Evolutionary conservation across 2,329 filamentous ascomycete species (phyloP).

Genomic region (Xylariaceae sp.): DNA sequence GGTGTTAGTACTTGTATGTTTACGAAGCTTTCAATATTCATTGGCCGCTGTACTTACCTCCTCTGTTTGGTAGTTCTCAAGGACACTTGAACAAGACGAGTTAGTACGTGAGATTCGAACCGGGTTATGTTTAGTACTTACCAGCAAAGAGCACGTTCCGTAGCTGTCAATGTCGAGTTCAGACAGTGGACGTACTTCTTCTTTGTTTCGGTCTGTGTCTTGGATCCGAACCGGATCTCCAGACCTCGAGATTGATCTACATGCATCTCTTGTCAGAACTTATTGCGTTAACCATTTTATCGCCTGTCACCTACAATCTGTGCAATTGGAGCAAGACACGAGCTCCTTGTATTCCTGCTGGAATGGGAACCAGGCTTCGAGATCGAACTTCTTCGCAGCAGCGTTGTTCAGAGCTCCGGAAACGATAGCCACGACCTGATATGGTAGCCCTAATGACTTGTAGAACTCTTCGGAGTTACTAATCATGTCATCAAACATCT

Average conservation of each 20-base stretch:
- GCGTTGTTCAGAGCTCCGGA: conserved; percentile 93
- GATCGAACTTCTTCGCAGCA: conserved; percentile 86
- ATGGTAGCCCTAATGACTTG: conserved; percentile 81
- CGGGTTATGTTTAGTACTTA: neutral
- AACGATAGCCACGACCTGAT: conserved; percentile 89
- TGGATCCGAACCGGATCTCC: conserved; percentile 86
- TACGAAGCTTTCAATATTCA: no score
- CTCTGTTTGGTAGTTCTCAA: conserved; percentile 95
- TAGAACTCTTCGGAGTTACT: conserved; percentile 90
- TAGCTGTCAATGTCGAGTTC: conserved; percentile 86
- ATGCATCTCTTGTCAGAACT: neutral
- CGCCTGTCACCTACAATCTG: conserved; percentile 54
- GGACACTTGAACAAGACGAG: conserved; percentile 40
- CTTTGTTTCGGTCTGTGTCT: conserved; percentile 76
- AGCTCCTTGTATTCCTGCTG: conserved; percentile 98
- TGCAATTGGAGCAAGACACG: conserved; percentile 71
- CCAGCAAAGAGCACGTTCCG: conserved; percentile 88
- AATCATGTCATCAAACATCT: conserved; percentile 93
- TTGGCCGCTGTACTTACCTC: conserved; percentile 50
- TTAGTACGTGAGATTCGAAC: neutral
- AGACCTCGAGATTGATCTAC: conserved; percentile 80
- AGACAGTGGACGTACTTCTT: conserved; percentile 95
- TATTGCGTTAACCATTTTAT: neutral
- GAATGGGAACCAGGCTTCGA: conserved; percentile 95
- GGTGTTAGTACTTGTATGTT: neutral